Conservation (phyloP, 208 protist species). For the Acanthamoeba rhysodes region DNA sequence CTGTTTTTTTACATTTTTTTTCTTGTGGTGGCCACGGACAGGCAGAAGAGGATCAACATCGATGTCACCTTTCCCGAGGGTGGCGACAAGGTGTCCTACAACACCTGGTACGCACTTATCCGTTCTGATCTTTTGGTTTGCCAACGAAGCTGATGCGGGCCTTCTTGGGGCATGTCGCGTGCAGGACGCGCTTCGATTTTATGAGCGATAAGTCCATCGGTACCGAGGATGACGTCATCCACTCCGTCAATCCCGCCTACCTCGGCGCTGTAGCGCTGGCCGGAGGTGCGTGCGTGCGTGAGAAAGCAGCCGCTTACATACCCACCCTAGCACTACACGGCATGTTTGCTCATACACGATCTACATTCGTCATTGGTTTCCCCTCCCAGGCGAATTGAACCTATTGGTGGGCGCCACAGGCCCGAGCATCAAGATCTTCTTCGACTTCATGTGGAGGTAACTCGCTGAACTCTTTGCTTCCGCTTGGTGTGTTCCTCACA, state of each 20-base stretch:
- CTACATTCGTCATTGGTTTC: no score
- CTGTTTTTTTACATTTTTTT: background rate
- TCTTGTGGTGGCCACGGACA: background rate
- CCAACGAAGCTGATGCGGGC: no score
- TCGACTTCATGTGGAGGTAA: conserved; percentile 11
- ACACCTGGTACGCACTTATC: background rate
- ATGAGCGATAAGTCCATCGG: background rate
- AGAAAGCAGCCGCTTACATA: no score
- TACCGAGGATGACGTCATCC: background rate
- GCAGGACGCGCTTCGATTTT: conserved; percentile 16
- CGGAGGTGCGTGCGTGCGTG: background rate
- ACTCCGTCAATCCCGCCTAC: background rate
- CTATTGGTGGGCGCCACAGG: background rate
- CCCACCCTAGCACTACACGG: no score
- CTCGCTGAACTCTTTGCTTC: background rate
- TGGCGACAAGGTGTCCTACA: conserved; percentile 37
- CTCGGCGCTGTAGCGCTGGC: background rate
- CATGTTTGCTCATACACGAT: no score
- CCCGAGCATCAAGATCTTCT: conserved; percentile 16
- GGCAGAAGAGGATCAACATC: conserved; percentile 37
- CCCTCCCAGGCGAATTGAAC: background rate
- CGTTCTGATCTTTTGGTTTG: background rate
- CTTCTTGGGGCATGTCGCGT: background rate
- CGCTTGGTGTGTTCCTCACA: background rate
- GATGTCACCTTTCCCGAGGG: background rate